These are phyloP conservation scores for Fagus crenata DNA, from an alignment of 306 rosid genomes.

Conservation along the genomic window DNA sequence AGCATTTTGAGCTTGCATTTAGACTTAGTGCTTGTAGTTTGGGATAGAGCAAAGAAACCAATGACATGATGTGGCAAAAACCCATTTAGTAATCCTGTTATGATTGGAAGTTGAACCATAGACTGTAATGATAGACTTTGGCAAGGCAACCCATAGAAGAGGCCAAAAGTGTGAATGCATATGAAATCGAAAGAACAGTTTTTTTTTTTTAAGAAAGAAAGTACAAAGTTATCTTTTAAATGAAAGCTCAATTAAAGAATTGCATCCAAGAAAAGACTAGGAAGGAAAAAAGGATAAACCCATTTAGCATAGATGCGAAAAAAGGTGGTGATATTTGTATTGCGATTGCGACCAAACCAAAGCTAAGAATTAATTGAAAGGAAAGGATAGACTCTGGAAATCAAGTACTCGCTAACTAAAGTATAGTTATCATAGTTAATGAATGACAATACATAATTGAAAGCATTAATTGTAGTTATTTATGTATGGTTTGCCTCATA, in stretches of 20 bases:
- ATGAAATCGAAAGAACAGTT: not conserved
- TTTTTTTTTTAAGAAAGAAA: not conserved
- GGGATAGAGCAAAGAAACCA: conserved; percentile 5
- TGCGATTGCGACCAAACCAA: no score
- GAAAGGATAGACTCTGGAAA: no score
- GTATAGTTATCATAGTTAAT: no score
- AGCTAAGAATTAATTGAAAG: no score
- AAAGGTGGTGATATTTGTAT: not conserved
- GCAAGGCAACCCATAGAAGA: not conserved
- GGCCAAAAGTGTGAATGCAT: not conserved
- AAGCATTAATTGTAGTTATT: not conserved
- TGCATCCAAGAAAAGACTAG: not conserved
- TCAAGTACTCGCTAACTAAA: no score
- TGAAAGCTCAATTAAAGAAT: not conserved
- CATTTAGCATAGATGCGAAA: not conserved
- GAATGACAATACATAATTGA: no score
- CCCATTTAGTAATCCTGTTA: not conserved
- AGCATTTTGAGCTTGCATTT: conserved; percentile 6
- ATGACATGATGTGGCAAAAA: not conserved
- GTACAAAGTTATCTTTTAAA: not conserved
- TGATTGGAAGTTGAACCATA: not conserved
- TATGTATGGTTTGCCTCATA: not conserved
- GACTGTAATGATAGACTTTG: not conserved
- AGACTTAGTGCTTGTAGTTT: not conserved
- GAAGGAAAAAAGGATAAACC: not conserved